A percentile compares a stretch with the other conserved stretches of the same genome.
Evolutionary conservation across 495 filamentous ascomycete species (phyloP).

Genomic region (Tirmania nivea): DNA sequence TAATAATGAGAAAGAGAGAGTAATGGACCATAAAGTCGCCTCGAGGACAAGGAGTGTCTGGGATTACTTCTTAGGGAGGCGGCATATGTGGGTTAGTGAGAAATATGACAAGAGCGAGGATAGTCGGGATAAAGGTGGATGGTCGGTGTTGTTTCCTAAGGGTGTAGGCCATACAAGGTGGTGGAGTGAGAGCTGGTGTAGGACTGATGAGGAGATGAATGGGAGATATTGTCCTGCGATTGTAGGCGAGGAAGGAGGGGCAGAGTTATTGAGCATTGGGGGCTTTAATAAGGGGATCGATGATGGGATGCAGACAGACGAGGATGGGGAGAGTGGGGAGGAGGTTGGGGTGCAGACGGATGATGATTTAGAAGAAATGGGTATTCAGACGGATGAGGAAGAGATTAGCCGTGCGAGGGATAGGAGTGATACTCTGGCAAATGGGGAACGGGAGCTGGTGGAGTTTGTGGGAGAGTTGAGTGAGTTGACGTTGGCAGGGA

Average conservation of each 20-base stretch:
- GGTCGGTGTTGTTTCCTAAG: conserved; percentile 65
- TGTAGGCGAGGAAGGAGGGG: background rate
- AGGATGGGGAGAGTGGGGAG: too few species aligned
- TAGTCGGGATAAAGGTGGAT: conserved; percentile 51
- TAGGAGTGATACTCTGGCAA: too few species aligned
- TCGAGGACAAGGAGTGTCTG: conserved; percentile 75
- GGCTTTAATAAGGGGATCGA: background rate
- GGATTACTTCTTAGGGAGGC: conserved; percentile 74
- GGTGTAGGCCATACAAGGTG: conserved; percentile 44
- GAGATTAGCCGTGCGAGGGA: too few species aligned
- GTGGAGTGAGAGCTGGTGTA: conserved; percentile 80
- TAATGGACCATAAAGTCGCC: conserved; percentile 41
- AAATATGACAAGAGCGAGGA: conserved; percentile 60
- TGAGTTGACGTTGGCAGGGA: too few species aligned
- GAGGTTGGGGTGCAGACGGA: too few species aligned
- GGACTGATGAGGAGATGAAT: conserved; percentile 86
- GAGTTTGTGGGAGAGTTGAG: too few species aligned
- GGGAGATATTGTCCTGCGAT: conserved; percentile 17
- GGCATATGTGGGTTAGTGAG: conserved; percentile 56
- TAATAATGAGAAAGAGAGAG: conserved; percentile 77
- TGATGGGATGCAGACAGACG: background rate
- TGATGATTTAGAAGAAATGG: too few species aligned
- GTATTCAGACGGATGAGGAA: too few species aligned
- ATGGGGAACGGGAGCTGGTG: too few species aligned
- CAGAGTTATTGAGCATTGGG: background rate